A percentile compares a stretch with the other conserved stretches of the same genome.
Evolutionary conservation across 75 land plant genomes (phyloP).

Genomic region (Pinus taeda): DNA sequence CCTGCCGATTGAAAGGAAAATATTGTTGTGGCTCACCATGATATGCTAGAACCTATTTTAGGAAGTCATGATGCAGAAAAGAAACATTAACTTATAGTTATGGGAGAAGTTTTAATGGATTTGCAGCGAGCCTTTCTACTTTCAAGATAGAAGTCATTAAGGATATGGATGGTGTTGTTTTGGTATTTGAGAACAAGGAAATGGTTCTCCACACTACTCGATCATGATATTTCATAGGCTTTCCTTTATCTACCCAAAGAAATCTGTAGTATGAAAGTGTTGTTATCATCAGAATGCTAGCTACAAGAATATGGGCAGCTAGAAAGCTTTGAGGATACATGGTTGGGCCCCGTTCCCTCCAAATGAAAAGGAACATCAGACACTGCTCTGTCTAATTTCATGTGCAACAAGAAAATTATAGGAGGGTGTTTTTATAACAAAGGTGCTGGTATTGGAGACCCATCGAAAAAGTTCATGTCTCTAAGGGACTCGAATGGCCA

Average conservation of each 20-base stretch:
- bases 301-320: conserved; percentile 52
- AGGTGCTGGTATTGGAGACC: conserved; percentile 64
- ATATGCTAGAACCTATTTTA: conserved; percentile 6
- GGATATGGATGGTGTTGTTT: conserved; percentile 35
- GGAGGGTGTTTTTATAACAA: conserved; percentile 67
- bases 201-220: conserved; percentile 45
- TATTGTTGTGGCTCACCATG: not conserved
- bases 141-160: conserved; percentile 1
- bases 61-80: conserved; percentile 11
- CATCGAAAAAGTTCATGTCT: conserved; percentile 56
- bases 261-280: conserved; percentile 19
- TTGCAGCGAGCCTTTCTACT: conserved; percentile 24
- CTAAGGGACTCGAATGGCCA: conserved; percentile 69
- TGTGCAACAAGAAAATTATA: conserved; percentile 36
- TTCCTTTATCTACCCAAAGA: conserved; percentile 7
- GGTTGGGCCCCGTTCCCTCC: conserved; percentile 21
- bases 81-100: conserved; percentile 25
- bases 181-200: conserved; percentile 34
- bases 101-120: conserved; percentile 34
- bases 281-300: conserved; percentile 51
- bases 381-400: too few species aligned
- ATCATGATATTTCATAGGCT: conserved; percentile 45
- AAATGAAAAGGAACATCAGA: conserved; percentile 34
- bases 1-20: not conserved
- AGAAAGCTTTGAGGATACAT: conserved; percentile 23